phyloP scores from a whole-genome alignment of 495 filamentous ascomycete species.

The Hyaloscypha bicolor region DNA sequence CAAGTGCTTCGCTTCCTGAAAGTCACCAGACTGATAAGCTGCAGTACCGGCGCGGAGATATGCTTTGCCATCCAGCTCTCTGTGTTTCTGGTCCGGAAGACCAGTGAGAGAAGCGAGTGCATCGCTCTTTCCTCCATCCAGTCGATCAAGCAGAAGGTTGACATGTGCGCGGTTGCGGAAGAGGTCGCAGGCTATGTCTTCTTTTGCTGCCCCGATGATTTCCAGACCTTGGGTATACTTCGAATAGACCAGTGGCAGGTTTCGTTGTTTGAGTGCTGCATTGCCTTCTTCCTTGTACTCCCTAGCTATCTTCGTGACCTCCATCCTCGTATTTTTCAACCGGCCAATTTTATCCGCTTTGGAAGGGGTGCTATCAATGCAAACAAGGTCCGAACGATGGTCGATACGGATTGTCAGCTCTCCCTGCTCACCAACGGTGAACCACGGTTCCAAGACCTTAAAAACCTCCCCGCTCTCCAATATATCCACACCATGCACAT shows the following conservation, averaged over 20 bases:
- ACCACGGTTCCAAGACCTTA: conserved; percentile 56
- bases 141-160: conserved; percentile 39
- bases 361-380: conserved; percentile 21
- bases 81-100: conserved; percentile 30
- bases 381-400: conserved; percentile 49
- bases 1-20: conserved; percentile 30
- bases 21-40: conserved; percentile 48
- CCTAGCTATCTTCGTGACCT: conserved; percentile 29
- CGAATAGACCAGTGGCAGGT: conserved; percentile 34
- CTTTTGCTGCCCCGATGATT: conserved; percentile 27
- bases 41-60: conserved; percentile 51
- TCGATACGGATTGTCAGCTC: conserved; percentile 50
- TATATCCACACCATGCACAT: conserved; percentile 31
- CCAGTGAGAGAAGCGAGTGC: conserved; percentile 36
- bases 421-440: conserved; percentile 43
- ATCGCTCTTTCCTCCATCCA: conserved; percentile 39
- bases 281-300: conserved; percentile 41
- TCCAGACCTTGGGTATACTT: conserved; percentile 39
- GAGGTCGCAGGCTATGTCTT: conserved; percentile 22
- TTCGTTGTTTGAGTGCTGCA: conserved; percentile 33
- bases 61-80: conserved; percentile 46
- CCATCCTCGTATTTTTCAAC: no score
- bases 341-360: no score
- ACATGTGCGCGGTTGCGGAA: conserved; percentile 50
- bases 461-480: conserved; percentile 39